Evolutionary conservation across 306 rosid genomes (phyloP).

Genomic region (Herpetospermum pedunculosum): DNA sequence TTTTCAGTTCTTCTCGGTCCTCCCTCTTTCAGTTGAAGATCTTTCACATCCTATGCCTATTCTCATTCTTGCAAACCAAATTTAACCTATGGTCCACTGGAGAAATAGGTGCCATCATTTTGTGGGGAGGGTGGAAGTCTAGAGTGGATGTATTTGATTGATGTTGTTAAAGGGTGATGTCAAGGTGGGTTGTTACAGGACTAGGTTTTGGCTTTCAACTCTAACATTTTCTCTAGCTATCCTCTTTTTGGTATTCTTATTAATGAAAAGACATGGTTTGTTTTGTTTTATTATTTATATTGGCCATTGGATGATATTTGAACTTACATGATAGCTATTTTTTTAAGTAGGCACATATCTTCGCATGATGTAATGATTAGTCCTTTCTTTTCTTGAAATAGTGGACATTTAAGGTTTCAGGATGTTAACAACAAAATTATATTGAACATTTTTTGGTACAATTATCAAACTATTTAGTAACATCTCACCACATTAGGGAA

Average conservation of each 20-base stretch:
- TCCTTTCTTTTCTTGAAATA: background rate
- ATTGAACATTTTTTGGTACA: background rate
- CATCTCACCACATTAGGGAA: background rate
- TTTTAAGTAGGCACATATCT: background rate
- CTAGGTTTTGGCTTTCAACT: slow-evolving; percentile 1
- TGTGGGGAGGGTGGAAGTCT: background rate
- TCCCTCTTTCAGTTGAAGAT: background rate
- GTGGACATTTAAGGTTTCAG: background rate
- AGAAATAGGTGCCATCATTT: background rate
- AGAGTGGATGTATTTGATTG: background rate
- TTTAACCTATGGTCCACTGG: background rate
- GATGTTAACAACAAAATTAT: background rate
- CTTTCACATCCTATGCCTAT: background rate
- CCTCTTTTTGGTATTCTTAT: background rate
- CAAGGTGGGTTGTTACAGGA: background rate
- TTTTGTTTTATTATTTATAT: background rate
- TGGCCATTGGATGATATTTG: background rate
- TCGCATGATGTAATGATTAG: background rate
- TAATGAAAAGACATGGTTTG: background rate
- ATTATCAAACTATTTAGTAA: background rate
- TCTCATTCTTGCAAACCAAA: background rate
- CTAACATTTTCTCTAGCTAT: background rate
- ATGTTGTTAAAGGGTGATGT: background rate
- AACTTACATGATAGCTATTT: background rate
- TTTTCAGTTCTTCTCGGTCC: background rate